These are phyloP conservation scores for Ambrosiella xylebori DNA, from an alignment of 2,329 filamentous ascomycete species.

Conservation along the genomic window DNA sequence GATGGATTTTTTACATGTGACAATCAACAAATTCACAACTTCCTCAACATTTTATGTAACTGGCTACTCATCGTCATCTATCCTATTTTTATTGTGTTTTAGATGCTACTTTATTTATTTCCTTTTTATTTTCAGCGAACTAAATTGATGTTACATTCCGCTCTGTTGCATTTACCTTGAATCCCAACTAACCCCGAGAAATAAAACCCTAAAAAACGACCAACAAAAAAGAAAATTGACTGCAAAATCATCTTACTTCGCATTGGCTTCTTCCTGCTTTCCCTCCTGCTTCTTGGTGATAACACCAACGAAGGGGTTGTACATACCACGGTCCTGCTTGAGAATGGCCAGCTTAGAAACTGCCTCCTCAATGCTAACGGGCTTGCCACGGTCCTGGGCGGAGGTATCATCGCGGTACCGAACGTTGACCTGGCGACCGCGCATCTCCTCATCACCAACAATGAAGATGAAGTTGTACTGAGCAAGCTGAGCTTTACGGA, in stretches of 20 bases:
- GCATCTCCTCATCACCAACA: conserved; percentile 44
- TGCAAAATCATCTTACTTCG: neutral
- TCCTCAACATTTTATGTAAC: neutral
- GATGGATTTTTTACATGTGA: neutral
- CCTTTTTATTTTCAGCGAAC: conserved; percentile 11
- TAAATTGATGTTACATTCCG: conserved; percentile 2
- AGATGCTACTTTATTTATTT: conserved; percentile 15
- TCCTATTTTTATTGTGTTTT: neutral
- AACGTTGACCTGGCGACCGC: conserved; percentile 43
- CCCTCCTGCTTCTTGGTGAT: conserved; percentile 9
- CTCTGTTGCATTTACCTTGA: neutral
- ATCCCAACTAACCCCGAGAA: neutral
- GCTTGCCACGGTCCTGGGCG: conserved; percentile 43
- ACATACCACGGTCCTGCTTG: conserved; percentile 24
- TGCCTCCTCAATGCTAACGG: conserved; percentile 38
- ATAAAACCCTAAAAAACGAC: neutral
- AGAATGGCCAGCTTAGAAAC: conserved; percentile 37
- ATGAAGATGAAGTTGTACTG: conserved; percentile 76
- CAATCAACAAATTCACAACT: neutral
- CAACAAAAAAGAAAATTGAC: neutral
- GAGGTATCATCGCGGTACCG: conserved; percentile 46
- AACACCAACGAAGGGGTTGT: conserved; percentile 14
- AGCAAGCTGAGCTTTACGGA: conserved; percentile 60
- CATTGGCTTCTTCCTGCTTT: conserved; percentile 1
- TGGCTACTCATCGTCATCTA: neutral